Conservation (phyloP, 495 filamentous ascomycete genomes). For the Lasiosphaeria ovina region DNA sequence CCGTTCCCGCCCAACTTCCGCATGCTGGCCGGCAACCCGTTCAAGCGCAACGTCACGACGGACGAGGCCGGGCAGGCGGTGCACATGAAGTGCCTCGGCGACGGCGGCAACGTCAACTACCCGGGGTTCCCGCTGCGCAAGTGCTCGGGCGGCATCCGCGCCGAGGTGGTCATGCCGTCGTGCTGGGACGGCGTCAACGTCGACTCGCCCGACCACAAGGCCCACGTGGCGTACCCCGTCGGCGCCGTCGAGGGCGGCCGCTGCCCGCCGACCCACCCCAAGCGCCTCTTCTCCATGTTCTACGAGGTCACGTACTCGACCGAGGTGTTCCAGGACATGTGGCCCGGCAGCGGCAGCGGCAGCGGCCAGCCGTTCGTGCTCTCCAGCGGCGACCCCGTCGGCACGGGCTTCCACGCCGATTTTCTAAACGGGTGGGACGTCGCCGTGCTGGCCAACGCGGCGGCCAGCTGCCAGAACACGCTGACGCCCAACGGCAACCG, state of each 20-base stretch:
- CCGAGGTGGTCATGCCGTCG: slow-evolving; percentile 47
- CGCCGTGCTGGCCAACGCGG: not conserved
- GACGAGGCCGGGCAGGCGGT: slow-evolving; percentile 11
- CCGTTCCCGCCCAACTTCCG: slow-evolving; percentile 45
- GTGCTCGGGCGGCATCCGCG: slow-evolving; percentile 44
- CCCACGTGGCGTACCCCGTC: slow-evolving; percentile 44
- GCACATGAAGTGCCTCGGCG: slow-evolving; percentile 7
- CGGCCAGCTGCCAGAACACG: not conserved
- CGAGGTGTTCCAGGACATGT: slow-evolving; percentile 40
- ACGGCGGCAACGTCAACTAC: slow-evolving; percentile 39
- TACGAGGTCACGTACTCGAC: slow-evolving; percentile 46
- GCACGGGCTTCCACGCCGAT: not conserved
- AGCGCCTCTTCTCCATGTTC: slow-evolving; percentile 40
- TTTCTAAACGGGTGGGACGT: not conserved
- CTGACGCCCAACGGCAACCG: not conserved
- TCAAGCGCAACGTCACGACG: slow-evolving; percentile 20
- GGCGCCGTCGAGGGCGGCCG: slow-evolving; percentile 24
- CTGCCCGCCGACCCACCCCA: slow-evolving; percentile 46
- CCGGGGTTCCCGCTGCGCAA: slow-evolving; percentile 26
- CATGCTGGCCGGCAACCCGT: slow-evolving; percentile 47
- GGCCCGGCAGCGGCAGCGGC: slow-evolving; percentile 38
- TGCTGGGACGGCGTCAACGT: slow-evolving; percentile 56
- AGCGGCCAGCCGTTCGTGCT: slow-evolving; percentile 41
- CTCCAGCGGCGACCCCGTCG: slow-evolving; percentile 30
- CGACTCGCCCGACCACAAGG: slow-evolving; percentile 51